Percentiles rank a stretch among this genome's conserved stretches.
These are phyloP conservation scores for Cymbopogon flexuosus DNA, from an alignment of 202 grass and related monocot species.

Conservation along the genomic window DNA sequence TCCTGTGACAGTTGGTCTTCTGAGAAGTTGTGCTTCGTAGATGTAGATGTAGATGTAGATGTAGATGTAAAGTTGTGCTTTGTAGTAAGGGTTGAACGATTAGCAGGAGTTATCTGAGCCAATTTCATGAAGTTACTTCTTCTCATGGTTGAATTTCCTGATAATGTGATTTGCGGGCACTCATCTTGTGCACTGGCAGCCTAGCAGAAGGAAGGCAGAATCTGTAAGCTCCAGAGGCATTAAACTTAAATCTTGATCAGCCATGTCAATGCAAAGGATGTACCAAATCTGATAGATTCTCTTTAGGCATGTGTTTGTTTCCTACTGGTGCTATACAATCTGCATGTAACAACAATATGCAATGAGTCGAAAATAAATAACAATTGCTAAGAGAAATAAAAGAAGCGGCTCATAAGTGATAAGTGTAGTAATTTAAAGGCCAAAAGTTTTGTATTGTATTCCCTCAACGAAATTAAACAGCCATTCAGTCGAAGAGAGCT, in stretches of 20 bases:
- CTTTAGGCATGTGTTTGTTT: constrained; percentile 32
- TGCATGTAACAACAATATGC: constrained; percentile 40
- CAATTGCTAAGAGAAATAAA: constrained; percentile 18
- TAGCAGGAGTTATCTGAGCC: constrained; percentile 66
- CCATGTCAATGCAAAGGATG: constrained; percentile 13
- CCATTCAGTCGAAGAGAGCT: not conserved
- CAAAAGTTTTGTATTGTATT: not conserved
- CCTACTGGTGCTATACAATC: constrained; percentile 29
- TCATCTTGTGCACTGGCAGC: constrained; percentile 39
- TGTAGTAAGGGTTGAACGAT: constrained; percentile 56
- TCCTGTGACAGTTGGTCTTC: constrained; percentile 35
- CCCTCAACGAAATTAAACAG: constrained; percentile 8
- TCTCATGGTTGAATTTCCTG: constrained; percentile 38
- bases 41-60: not conserved
- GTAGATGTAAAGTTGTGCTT: constrained; percentile 22
- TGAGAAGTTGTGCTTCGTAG: constrained; percentile 27
- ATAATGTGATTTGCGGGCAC: constrained; percentile 29
- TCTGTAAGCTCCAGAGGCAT: constrained; percentile 31
- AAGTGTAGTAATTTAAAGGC: constrained; percentile 17
- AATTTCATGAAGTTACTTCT: constrained; percentile 50
- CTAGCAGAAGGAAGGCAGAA: constrained; percentile 43
- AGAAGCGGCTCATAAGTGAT: not conserved
- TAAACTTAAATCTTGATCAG: constrained; percentile 31
- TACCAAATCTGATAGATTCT: constrained; percentile 57
- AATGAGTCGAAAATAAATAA: constrained; percentile 14